These are phyloP conservation scores for Rubia peregrina DNA, from an alignment of 305 asterid genomes.

Conservation along the genomic window DNA sequence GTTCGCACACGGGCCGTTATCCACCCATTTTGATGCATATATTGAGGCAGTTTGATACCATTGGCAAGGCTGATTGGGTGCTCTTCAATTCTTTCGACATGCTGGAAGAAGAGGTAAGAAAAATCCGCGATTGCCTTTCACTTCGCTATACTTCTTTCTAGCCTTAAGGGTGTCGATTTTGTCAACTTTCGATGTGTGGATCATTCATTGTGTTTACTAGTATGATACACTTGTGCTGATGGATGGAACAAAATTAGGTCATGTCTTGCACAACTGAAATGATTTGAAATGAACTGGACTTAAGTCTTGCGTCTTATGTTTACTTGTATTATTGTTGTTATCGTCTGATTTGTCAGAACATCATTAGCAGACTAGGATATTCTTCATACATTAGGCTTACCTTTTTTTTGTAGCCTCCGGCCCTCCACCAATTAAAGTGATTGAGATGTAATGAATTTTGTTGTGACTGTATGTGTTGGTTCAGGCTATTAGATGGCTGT, in stretches of 20 bases:
- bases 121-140: not conserved
- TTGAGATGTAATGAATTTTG: not conserved
- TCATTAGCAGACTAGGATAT: not conserved
- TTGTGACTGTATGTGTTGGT: conserved; percentile 1
- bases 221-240: not conserved
- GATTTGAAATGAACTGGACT: not conserved
- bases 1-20: conserved; percentile 34
- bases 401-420: not conserved
- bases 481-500: conserved; percentile 48
- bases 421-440: not conserved
- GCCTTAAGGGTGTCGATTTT: no score
- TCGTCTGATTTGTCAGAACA: not conserved
- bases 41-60: conserved; percentile 35
- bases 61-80: conserved; percentile 49
- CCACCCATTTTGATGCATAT: conserved; percentile 40
- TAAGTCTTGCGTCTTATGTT: no score
- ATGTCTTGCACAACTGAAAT: not conserved
- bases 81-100: conserved; percentile 47
- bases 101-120: conserved; percentile 48
- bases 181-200: not conserved
- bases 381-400: not conserved
- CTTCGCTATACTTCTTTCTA: not conserved
- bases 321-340: no score
- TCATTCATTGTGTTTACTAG: not conserved
- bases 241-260: not conserved